Percentiles rank a stretch among this genome's conserved stretches.
These are phyloP conservation scores for Russula dissimulans DNA, from an alignment of 768 basidiomycete species.

Conservation along the genomic window DNA sequence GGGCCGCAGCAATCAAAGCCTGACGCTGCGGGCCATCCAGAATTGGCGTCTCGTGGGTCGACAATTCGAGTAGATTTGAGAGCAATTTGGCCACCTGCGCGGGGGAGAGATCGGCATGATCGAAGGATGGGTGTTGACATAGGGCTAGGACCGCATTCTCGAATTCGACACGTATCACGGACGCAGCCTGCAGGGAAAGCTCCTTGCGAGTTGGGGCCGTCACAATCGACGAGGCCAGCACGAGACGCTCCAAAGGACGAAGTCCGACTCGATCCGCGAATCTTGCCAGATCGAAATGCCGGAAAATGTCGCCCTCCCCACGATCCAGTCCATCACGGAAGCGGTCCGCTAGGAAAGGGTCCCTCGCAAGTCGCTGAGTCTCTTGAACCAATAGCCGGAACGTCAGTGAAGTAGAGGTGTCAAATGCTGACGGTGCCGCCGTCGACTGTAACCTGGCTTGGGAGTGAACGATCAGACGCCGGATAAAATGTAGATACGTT, in stretches of 20 bases:
- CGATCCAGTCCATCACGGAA: slow-evolving; percentile 87
- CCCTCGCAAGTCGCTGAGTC: slow-evolving; percentile 79
- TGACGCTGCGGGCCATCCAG: slow-evolving; percentile 68
- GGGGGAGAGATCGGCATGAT: slow-evolving; percentile 68
- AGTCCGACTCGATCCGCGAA: slow-evolving; percentile 78
- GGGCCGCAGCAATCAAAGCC: slow-evolving; percentile 62
- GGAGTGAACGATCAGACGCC: slow-evolving; percentile 86
- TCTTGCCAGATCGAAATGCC: slow-evolving; percentile 73
- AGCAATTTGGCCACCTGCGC: slow-evolving; percentile 71
- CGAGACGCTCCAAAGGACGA: slow-evolving; percentile 67
- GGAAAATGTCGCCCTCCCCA: slow-evolving; percentile 76
- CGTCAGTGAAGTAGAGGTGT: slow-evolving; percentile 67
- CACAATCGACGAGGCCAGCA: slow-evolving; percentile 67
- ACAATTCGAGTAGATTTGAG: slow-evolving; percentile 68
- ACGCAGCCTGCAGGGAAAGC: slow-evolving; percentile 48
- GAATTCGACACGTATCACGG: slow-evolving; percentile 67
- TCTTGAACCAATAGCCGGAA: slow-evolving; percentile 84
- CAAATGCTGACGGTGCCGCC: slow-evolving; percentile 54
- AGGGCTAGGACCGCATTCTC: slow-evolving; percentile 69
- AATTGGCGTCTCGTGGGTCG: slow-evolving; percentile 57
- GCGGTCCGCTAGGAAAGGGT: slow-evolving; percentile 83
- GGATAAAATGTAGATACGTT: slow-evolving; percentile 96
- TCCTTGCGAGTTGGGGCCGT: slow-evolving; percentile 54
- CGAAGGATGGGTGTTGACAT: slow-evolving; percentile 73
- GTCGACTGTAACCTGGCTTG: slow-evolving; percentile 57